These are phyloP conservation scores for Agrocybe pediades DNA, from an alignment of 768 basidiomycete species.

Conservation along the genomic window DNA sequence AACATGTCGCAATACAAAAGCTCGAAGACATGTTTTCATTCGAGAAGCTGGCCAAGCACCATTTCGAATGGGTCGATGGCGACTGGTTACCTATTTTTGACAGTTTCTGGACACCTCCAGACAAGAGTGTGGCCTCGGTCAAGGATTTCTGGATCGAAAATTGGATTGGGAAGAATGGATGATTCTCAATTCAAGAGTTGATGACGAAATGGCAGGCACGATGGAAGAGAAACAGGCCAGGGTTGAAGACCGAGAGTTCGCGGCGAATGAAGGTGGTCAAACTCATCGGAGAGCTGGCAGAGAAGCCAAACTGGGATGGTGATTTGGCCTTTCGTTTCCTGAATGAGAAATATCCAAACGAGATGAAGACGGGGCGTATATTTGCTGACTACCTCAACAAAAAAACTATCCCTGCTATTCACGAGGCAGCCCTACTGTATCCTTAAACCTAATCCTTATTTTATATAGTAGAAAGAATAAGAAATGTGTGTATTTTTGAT, in stretches of 20 bases:
- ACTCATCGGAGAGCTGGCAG: not conserved
- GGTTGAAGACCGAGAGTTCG: conserved; percentile 5
- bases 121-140: too few relatives aligned
- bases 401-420: too few relatives aligned
- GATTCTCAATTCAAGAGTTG: not conserved
- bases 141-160: not conserved
- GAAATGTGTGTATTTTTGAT: too few relatives aligned
- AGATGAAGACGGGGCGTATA: not conserved
- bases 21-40: too few relatives aligned
- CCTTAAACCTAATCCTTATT: too few relatives aligned
- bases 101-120: too few relatives aligned
- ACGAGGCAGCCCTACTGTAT: too few relatives aligned
- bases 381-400: not conserved
- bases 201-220: not conserved
- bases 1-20: too few relatives aligned
- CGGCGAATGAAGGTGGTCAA: not conserved
- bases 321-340: not conserved
- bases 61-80: too few relatives aligned
- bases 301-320: conserved; percentile 3
- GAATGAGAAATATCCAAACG: not conserved
- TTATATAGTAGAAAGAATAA: too few relatives aligned
- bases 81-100: too few relatives aligned
- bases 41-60: too few relatives aligned
- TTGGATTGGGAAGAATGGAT: not conserved
- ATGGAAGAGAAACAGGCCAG: not conserved